Conservation (phyloP, 345 rosid genomes). For the Eucalyptus tenuipes region DNA sequence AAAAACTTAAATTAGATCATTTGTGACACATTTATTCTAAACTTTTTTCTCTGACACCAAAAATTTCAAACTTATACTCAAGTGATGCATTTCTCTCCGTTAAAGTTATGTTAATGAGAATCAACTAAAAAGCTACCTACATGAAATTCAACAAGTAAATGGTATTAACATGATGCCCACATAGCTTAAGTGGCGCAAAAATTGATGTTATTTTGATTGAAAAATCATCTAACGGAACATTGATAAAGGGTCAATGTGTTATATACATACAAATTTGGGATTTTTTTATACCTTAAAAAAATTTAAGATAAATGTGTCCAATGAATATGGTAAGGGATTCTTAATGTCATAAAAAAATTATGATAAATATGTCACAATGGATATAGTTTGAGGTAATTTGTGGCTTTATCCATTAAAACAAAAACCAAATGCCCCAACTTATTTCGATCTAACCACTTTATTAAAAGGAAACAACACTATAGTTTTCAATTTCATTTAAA, state of each 20-base stretch:
- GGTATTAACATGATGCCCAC: no score
- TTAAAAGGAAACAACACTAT: background rate
- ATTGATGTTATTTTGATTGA: background rate
- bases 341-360: no score
- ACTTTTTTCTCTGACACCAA: rapidly evolving
- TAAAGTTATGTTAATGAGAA: no score
- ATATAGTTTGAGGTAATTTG: background rate
- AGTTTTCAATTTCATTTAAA: background rate
- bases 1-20: no score
- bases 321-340: background rate
- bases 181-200: no score
- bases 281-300: background rate
- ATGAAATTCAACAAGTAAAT: rapidly evolving
- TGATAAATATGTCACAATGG: rapidly evolving
- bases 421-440: background rate
- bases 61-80: no score
- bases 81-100: background rate
- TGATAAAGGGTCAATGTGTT: background rate
- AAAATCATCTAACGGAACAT: rapidly evolving
- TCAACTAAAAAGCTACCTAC: background rate
- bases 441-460: background rate
- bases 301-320: no score
- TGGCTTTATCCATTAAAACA: background rate
- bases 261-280: background rate
- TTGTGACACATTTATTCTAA: rapidly evolving